Evolutionary conservation across 1,139 yeast species (phyloP), one percentile per base, ranked within the genome.

Genomic region (Arxiozyma bovina): DNA sequence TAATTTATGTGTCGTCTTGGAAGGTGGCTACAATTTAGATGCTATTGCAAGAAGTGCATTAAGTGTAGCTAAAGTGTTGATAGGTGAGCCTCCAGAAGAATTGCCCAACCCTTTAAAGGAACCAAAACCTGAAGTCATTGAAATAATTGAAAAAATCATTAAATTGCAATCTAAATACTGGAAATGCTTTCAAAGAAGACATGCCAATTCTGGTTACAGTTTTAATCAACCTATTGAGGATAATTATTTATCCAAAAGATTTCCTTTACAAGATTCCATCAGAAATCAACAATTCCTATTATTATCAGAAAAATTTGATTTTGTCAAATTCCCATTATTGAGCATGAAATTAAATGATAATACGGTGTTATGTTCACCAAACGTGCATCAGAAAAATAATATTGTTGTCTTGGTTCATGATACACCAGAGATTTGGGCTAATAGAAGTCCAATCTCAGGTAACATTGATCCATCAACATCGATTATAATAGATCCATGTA

Each of bases 21-120:
- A 94, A 75, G 99, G 99, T 59, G 99, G 99, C 1, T 94, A 94
- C 69, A 93, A 90, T 66, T 75, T 94, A 57, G 96, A 90, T 63
- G 82, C 97, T 1, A 93, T 90, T 60, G 88, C 96, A 43, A 82
- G 81, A 51, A 86, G 96, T 60, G 99, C 99, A 0, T 74, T 93
- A 53, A 94, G 95, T 0, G 98, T 93, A 2, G 87, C 97, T 9
- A 90, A 90, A 67, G 94, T 88, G 0, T 74, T 94, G 51, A 78
- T 94, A 40, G 99, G 99, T 3, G 99, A 93, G 66, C 96, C 98
- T 4, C 98, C 99, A 0, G 96, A 87, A 57, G 81, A 80, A 61
- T 77, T 90, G 21, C 71, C 71, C 12, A 65, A 65, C 23, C 67
- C 70, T 8, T 46, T 59, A 17, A 61, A 57, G 43, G 78, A 82